Percentiles rank a stretch among this genome's conserved stretches.
These are phyloP conservation scores for Pestalotiopsis sp. DNA, from an alignment of 2,329 filamentous ascomycete genomes.

Conservation along the genomic window DNA sequence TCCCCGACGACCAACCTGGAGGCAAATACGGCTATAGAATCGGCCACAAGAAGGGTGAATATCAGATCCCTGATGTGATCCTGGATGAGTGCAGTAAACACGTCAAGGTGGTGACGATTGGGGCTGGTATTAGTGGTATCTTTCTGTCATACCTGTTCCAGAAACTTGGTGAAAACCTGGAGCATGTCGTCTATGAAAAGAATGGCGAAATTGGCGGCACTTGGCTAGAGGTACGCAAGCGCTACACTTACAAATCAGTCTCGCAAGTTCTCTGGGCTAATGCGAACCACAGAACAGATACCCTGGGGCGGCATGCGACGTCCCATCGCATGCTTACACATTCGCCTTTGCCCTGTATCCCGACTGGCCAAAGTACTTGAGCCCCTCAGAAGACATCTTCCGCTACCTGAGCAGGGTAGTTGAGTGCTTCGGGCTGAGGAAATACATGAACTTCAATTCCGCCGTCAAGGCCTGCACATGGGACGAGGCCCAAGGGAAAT, in stretches of 20 bases:
- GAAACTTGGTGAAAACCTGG: neutral
- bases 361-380: neutral
- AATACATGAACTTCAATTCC: neutral
- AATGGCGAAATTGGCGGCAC: conserved; percentile 8
- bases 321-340: neutral
- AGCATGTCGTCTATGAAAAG: conserved; percentile 1
- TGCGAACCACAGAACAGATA: neutral
- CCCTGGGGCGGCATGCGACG: neutral
- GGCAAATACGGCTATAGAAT: neutral
- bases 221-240: neutral
- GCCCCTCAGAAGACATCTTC: neutral
- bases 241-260: neutral
- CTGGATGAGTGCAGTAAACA: neutral
- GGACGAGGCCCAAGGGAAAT: neutral
- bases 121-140: neutral
- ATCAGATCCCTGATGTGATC: neutral
- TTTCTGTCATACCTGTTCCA: neutral
- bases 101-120: neutral
- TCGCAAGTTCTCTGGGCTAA: neutral
- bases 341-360: neutral
- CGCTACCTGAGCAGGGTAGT: neutral
- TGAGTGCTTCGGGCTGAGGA: neutral
- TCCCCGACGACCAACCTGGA: neutral
- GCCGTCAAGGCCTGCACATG: neutral
- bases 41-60: neutral